phyloP scores from a whole-genome alignment of 306 rosid species.

The Malus sylvestris region DNA sequence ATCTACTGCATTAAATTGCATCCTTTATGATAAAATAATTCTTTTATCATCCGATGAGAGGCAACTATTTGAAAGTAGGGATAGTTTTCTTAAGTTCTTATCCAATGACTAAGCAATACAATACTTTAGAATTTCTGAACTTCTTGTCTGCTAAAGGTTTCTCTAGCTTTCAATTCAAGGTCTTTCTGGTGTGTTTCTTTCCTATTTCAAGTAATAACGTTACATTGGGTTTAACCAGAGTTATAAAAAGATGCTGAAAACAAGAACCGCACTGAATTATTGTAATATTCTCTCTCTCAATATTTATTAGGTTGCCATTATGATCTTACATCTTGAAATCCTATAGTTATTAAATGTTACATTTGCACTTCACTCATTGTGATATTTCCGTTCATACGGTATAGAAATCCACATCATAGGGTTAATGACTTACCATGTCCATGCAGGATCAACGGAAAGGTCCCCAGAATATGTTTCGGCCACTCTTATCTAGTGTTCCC shows the following conservation, averaged over 20 bases:
- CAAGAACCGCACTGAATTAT: neutral
- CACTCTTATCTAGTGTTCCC: constrained; percentile 84
- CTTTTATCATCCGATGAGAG: neutral
- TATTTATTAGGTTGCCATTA: neutral
- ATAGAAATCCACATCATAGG: constrained; percentile 8
- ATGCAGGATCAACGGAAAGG: constrained; percentile 67
- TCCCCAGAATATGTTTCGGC: constrained; percentile 87
- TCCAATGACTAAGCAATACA: neutral
- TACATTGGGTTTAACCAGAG: neutral
- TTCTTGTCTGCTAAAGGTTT: neutral
- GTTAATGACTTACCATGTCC: constrained; percentile 8
- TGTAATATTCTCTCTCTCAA: neutral
- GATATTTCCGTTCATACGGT: neutral
- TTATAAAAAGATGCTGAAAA: neutral
- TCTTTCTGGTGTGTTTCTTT: neutral
- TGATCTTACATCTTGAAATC: neutral
- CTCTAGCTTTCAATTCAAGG: neutral
- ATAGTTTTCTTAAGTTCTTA: neutral
- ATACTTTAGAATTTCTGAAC: neutral
- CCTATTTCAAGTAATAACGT: neutral
- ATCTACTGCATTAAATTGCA: neutral
- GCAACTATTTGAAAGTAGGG: neutral
- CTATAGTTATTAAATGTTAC: neutral
- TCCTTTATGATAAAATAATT: neutral
- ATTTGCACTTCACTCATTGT: neutral